Evolutionary conservation across 768 basidiomycete genomes (phyloP), one percentile per base, ranked within the genome.

Genomic region (Psilocybe tampanensis): DNA sequence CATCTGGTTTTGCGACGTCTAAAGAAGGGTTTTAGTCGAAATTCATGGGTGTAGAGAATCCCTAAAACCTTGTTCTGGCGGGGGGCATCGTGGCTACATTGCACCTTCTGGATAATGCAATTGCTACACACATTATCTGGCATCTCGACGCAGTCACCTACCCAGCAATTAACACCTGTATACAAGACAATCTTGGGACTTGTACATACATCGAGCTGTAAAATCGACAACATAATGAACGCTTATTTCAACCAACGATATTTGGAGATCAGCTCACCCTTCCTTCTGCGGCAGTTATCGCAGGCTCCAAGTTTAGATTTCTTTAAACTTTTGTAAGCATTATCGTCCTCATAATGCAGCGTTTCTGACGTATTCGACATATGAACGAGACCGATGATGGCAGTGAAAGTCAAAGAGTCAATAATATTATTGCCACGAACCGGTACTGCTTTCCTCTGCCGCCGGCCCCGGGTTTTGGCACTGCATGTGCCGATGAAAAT

Each of bases 121-220:
- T 84, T 86, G 1, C 83, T 76, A 63, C 86, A 88, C 36, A 71
- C 69, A 26, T 79, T 82, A 2, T 74, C 72, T 1, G 80, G 79
- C 77, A 79, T 82, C 55, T 76, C 80, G 9, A 83, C 82, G 60
- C 87, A 88, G 59, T 89, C 83, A 60, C 84, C 84, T 84, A 53
- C n/a, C n/a, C n/a, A n/a, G n/a, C n/a, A n/a, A n/a, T n/a, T n/a
- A n/a, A n/a, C n/a, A n/a, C n/a, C n/a, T n/a, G n/a, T n/a, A n/a
- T n/a, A 43, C 42, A 8, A 34, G 7, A 34, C 33, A 34, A 15
- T 15, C 7, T 34, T 15, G 36, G n/a, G 15, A 13, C 4, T 4
- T 15, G 6, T 13, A n/a, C 36, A 39, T 39, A 39, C 36, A 39
- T 39, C 15, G 6, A n/a, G 36, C 36, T 39, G 36, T 3, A 39